phyloP scores from a whole-genome alignment of 805 yeast genomes.

The Ogataea zsoltii region DNA sequence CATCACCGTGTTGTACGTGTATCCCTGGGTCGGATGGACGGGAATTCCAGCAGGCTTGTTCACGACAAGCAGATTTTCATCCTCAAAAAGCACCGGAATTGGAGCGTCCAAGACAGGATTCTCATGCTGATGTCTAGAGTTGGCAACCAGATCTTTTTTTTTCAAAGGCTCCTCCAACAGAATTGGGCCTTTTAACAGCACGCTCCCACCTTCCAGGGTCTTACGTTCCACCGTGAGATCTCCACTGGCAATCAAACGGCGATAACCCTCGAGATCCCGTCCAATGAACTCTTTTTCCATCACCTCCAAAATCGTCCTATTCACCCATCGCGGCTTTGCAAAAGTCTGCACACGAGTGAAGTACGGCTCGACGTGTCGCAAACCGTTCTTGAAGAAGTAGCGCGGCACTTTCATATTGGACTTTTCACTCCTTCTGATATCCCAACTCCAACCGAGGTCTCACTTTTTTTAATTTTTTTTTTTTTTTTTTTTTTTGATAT shows the following conservation, averaged over 20 bases:
- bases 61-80: constrained; percentile 42
- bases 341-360: constrained; percentile 14
- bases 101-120: constrained; percentile 36
- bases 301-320: constrained; percentile 16
- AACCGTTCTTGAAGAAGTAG: constrained; percentile 11
- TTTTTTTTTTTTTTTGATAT: background rate
- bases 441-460: background rate
- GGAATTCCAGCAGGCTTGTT: constrained; percentile 56
- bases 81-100: constrained; percentile 36
- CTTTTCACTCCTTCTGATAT: background rate
- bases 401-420: constrained; percentile 2
- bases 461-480: background rate
- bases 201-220: background rate
- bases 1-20: constrained; percentile 42
- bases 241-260: constrained; percentile 13
- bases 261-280: constrained; percentile 11
- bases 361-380: constrained; percentile 20
- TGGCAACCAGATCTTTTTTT: constrained; percentile 26
- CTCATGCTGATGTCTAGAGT: constrained; percentile 47
- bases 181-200: constrained; percentile 9
- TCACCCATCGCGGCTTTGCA: constrained; percentile 13
- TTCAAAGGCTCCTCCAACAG: constrained; percentile 16
- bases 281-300: constrained; percentile 20
- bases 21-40: constrained; percentile 52
- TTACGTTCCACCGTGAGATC: constrained; percentile 15